Evolutionary conservation across 2,329 filamentous ascomycete genomes (phyloP).

Genomic region (Alternaria triticina): DNA sequence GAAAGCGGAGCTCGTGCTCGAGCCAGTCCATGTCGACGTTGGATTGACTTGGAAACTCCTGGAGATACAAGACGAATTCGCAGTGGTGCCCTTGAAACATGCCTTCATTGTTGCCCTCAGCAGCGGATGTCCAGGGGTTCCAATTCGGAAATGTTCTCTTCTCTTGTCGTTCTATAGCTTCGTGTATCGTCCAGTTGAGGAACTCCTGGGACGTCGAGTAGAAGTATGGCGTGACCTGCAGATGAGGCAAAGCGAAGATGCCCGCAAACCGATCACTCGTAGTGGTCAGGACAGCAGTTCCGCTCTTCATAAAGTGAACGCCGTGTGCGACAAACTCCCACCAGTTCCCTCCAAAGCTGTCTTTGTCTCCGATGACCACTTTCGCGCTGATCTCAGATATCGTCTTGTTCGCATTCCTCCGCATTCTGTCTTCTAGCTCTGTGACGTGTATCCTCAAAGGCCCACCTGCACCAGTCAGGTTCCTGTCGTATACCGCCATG

Average conservation of each 20-base stretch:
- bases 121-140: conserved; percentile 79
- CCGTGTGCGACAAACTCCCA: conserved; percentile 84
- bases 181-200: conserved; percentile 74
- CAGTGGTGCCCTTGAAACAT: conserved; percentile 76
- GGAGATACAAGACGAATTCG: conserved; percentile 87
- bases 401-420: conserved; percentile 46
- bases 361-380: conserved; percentile 74
- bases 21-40: conserved; percentile 55
- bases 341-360: conserved; percentile 68
- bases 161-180: conserved; percentile 70
- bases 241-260: conserved; percentile 85
- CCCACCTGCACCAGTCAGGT: conserved; percentile 72
- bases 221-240: conserved; percentile 66
- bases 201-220: conserved; percentile 60
- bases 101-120: conserved; percentile 63
- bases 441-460: conserved; percentile 75
- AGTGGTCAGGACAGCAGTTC: conserved; percentile 80
- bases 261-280: conserved; percentile 89
- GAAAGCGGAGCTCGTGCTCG: conserved; percentile 65
- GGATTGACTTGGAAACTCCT: conserved; percentile 58
- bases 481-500: conserved; percentile 71
- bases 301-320: conserved; percentile 83
- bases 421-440: conserved; percentile 54
- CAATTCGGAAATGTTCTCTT: conserved; percentile 58
- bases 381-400: conserved; percentile 73